phyloP scores from a whole-genome alignment of 148 eudicot species.

The Fagopyrum esculentum region DNA sequence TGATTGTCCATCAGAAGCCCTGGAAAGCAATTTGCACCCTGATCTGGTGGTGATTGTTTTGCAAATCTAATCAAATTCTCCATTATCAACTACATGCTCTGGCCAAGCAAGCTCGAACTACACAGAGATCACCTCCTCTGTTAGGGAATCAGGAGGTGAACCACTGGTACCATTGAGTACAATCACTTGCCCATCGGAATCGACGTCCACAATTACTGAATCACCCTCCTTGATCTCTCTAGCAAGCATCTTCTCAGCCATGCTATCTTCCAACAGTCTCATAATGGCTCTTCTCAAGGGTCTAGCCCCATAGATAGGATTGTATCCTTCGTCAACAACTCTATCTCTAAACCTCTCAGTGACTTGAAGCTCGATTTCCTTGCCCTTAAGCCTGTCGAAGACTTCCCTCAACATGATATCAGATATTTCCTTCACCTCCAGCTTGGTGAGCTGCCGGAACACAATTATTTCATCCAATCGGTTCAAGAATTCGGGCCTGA shows the following conservation, averaged over 20 bases:
- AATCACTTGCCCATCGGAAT: conserved; percentile 13
- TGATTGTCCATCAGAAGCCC: too few relatives aligned
- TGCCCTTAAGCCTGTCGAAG: conserved; percentile 17
- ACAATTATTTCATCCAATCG: conserved; percentile 35
- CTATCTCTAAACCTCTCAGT: conserved; percentile 19
- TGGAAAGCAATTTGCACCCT: background rate
- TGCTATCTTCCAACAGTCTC: conserved; percentile 30
- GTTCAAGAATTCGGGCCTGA: conserved; percentile 40
- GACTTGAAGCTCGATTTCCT: conserved; percentile 17
- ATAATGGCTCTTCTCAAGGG: conserved; percentile 33
- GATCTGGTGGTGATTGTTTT: background rate
- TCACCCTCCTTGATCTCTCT: conserved; percentile 28
- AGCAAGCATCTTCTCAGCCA: conserved; percentile 31
- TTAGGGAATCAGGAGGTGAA: conserved; percentile 2
- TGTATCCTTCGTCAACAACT: conserved; percentile 20
- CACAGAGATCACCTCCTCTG: conserved; percentile 7
- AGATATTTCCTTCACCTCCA: conserved; percentile 22
- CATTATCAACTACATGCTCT: background rate
- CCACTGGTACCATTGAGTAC: conserved; percentile 13
- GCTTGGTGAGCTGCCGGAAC: conserved; percentile 21
- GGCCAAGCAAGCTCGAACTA: background rate
- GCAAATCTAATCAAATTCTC: background rate
- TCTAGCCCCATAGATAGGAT: conserved; percentile 34
- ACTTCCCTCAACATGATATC: conserved; percentile 28
- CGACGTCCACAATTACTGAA: conserved; percentile 20